phyloP scores from a whole-genome alignment of 2,329 filamentous ascomycete genomes.

The Fusarium sp. region DNA sequence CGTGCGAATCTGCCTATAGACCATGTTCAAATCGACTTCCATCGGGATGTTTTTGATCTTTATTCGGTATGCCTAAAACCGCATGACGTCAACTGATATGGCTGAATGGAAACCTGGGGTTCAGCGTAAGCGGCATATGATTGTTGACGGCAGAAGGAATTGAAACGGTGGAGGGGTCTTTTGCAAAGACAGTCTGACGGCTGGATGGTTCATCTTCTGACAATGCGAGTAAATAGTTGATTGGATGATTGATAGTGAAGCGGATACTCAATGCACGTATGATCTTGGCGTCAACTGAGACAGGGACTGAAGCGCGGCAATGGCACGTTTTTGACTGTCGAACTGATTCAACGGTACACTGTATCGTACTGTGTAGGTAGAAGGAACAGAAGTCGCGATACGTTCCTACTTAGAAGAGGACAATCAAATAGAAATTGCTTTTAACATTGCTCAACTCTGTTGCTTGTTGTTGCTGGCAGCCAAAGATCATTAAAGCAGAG shows the following conservation, averaged over 20 bases:
- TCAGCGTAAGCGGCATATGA: constrained; percentile 5
- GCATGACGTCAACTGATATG: constrained; percentile 38
- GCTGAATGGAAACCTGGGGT: constrained; percentile 13
- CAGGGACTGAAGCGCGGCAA: constrained; percentile 16
- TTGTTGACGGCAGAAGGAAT: constrained; percentile 1
- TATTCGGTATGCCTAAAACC: constrained; percentile 31
- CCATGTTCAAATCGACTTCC: neutral
- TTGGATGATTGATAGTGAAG: neutral
- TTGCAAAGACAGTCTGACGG: neutral
- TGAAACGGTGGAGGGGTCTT: constrained; percentile 16
- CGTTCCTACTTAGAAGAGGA: neutral
- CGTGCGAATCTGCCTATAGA: neutral
- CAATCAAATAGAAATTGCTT: neutral
- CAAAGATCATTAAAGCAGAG: constrained; percentile 21
- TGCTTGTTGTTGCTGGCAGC: neutral
- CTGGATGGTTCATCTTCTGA: neutral
- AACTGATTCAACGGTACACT: neutral
- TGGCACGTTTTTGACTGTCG: constrained; percentile 35
- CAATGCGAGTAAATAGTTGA: neutral
- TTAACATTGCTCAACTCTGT: neutral
- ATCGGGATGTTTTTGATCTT: neutral
- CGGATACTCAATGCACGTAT: neutral
- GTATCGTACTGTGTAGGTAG: constrained; percentile 26
- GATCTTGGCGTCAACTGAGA: constrained; percentile 3
- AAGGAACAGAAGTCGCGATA: neutral